Percentiles rank a stretch among this genome's conserved stretches.
Conservation (phyloP, 2,329 filamentous ascomycete species). For the Nemania diffusa region DNA sequence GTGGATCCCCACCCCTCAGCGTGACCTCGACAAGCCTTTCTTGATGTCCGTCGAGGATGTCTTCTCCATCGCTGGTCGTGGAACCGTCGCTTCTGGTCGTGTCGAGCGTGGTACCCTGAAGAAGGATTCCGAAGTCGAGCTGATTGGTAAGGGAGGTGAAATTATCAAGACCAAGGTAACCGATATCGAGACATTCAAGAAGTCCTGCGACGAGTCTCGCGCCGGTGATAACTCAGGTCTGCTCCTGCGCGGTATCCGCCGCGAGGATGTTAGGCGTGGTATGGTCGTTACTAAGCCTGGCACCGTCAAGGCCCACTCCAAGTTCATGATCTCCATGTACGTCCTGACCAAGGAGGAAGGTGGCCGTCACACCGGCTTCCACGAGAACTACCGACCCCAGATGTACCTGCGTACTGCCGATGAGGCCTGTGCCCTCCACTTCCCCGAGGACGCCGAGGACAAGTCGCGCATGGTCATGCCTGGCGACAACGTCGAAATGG, state of each 20-base stretch:
- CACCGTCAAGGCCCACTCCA: constrained; percentile 83
- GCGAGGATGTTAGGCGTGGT: constrained; percentile 92
- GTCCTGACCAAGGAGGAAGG: constrained; percentile 98
- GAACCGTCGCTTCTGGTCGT: constrained; percentile 95
- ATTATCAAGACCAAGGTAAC: constrained; percentile 99
- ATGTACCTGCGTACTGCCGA: constrained; percentile 94
- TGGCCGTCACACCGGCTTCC: constrained; percentile 95
- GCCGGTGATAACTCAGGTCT: constrained; percentile 99
- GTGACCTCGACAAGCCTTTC: constrained; percentile 98
- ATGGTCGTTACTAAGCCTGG: constrained; percentile 93
- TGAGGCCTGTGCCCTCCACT: constrained; percentile 80
- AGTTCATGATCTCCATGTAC: constrained; percentile 97
- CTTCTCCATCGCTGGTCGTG: constrained; percentile 90
- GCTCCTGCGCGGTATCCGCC: constrained; percentile 92
- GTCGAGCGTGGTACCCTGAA: constrained; percentile 96
- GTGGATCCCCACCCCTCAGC: constrained; percentile 96
- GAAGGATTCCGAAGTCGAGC: constrained; percentile 93
- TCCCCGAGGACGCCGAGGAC: constrained; percentile 85
- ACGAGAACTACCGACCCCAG: constrained; percentile 95
- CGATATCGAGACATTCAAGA: constrained; percentile 99
- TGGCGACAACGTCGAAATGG: constrained; percentile 98
- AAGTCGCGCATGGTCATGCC: constrained; percentile 85
- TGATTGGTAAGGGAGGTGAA: constrained; percentile 84
- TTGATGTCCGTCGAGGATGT: constrained; percentile 97
- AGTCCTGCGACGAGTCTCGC: constrained; percentile 95